Base-by-base conservation (phyloP, 1,284 basidiomycete genomes). In the Boletus semigastroideus region DNA sequence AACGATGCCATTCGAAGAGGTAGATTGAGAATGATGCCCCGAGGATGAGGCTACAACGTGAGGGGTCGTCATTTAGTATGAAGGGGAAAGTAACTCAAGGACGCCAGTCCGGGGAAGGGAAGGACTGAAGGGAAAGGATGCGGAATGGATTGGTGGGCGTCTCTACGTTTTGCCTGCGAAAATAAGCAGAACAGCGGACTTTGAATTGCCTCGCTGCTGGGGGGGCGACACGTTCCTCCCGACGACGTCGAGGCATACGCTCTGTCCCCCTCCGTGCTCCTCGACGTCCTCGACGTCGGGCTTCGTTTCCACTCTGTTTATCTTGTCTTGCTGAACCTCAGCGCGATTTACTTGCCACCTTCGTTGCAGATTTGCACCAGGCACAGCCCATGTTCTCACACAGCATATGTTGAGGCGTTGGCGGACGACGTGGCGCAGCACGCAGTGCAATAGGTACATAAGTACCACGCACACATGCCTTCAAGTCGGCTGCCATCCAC, bases 21-120 rank as follows among this genome's bases (percentile, higher is more conserved):
- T 73, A 44, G 77, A 77, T 62, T 83, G 81, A 16, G 82, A 77
- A 38, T 78, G 76, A 65, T 86, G 83, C 25, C 72, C 71, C 38
- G 83, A 85, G 49, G 86, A 87, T 49, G 82, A 89, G 51, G 82
- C 83, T 61, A 87, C 86, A 72, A 86, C 86, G 75, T 86, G 89
- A 54, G 86, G 83, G 54, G 84, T 90, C 57, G 85, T 79, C 86
- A 86, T 90, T 52, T 60, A 63, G 43, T 42, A 38, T 39, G 41
- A 48, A 49, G 40, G 47, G 28, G 33, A 38, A 49, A 31, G 19
- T 11, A 44, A 55, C 52, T 53, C 28, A 20, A 30, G 48, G 53
- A 59, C 66, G 56, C 66, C 65, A 71, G 67, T 62, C 68, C 66
- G 51, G 56, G 50, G 46, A 25, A 56, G 46, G 49, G 54, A 25